These are phyloP conservation scores for Aspergillus fischeri DNA, from an alignment of 2,329 filamentous ascomycete genomes.

Conservation along the genomic window DNA sequence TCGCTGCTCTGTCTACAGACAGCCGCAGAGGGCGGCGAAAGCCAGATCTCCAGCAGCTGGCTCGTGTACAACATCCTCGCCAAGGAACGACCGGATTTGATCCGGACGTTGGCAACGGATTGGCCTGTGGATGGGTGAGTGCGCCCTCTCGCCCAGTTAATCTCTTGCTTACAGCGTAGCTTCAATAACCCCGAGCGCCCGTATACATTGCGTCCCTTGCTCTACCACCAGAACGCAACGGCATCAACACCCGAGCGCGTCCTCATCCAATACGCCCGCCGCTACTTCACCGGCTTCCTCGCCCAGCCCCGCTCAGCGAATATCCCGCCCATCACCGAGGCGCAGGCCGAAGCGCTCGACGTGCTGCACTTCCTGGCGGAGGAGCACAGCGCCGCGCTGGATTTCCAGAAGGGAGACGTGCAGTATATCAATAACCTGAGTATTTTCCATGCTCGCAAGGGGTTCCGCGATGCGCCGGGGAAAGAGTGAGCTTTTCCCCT, in stretches of 20 bases:
- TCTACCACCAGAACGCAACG: constrained; percentile 51
- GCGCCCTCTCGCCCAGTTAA: constrained; percentile 1
- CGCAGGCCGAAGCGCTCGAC: constrained; percentile 51
- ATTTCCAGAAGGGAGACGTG: constrained; percentile 48
- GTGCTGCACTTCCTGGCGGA: constrained; percentile 49
- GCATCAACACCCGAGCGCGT: constrained; percentile 48
- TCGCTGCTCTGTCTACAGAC: constrained; percentile 46
- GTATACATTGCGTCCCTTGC: constrained; percentile 38
- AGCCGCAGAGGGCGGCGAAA: constrained; percentile 49
- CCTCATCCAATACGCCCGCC: constrained; percentile 58
- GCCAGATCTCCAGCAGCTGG: constrained; percentile 52
- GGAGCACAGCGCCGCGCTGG: constrained; percentile 39
- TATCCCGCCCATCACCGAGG: constrained; percentile 49
- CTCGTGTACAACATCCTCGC: constrained; percentile 55
- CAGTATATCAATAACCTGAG: constrained; percentile 51
- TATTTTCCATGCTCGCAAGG: constrained; percentile 50
- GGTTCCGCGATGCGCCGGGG: constrained; percentile 38
- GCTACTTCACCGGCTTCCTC: constrained; percentile 52
- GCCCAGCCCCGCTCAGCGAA: constrained; percentile 38
- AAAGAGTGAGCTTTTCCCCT: constrained; percentile 33
- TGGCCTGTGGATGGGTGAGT: constrained; percentile 48
- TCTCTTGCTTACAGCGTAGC: constrained; percentile 28
- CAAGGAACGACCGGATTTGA: constrained; percentile 49
- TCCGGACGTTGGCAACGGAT: constrained; percentile 46
- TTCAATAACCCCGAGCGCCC: constrained; percentile 49